phyloP scores from a whole-genome alignment of 441 rosid species.

The Mallotus repandus region DNA sequence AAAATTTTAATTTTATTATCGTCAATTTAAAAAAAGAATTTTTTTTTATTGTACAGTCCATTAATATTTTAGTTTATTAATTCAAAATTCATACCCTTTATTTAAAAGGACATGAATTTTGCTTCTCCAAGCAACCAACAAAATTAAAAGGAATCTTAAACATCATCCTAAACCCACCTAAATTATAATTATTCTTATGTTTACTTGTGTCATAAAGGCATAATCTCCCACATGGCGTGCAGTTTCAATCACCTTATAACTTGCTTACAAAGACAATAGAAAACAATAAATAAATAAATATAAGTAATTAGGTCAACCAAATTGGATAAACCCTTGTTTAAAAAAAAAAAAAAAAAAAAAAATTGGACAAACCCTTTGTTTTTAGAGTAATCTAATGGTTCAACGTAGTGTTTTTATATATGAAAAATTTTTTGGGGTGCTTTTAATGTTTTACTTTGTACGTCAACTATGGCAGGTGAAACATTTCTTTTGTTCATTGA shows the following conservation, averaged over 20 bases:
- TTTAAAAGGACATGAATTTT: not conserved
- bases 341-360: too few species aligned
- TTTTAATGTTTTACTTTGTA: conserved; percentile 14
- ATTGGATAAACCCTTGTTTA: too few species aligned
- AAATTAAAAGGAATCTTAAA: conserved; percentile 4
- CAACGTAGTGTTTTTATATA: not conserved
- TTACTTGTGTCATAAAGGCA: not conserved
- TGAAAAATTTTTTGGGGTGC: not conserved
- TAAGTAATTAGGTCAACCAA: conserved; percentile 33
- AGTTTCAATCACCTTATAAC: conserved; percentile 36
- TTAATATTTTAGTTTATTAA: too few species aligned
- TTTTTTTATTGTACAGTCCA: too few species aligned
- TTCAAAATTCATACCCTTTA: too few species aligned
- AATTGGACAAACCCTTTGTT: conserved; percentile 22
- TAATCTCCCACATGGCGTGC: conserved; percentile 28
- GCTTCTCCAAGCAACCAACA: conserved; percentile 12
- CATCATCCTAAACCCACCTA: conserved; percentile 19
- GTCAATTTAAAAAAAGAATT: too few species aligned
- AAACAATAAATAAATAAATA: not conserved
- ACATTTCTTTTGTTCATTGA: not conserved
- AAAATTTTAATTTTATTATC: too few species aligned
- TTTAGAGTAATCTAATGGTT: not conserved
- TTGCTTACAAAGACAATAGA: conserved; percentile 31
- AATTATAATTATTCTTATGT: conserved; percentile 4
- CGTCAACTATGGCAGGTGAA: conserved; percentile 27